Evolutionary conservation across 768 basidiomycete genomes (phyloP).

Genomic region (Phylloporus sp.): DNA sequence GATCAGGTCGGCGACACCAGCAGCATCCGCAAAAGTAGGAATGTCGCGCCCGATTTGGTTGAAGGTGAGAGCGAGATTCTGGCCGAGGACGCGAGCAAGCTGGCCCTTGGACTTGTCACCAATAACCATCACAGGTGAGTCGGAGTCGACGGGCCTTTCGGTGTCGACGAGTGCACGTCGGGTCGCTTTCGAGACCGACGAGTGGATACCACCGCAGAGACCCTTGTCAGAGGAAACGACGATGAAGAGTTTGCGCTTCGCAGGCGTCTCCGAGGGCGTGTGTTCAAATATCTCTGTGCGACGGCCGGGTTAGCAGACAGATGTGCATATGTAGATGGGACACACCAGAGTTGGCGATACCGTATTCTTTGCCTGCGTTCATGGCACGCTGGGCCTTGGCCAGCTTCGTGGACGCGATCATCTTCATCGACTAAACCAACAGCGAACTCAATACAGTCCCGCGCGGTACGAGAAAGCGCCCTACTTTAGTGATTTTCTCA

Average conservation of each 20-base stretch:
- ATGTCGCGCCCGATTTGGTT: constrained; percentile 98
- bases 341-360: constrained; percentile 82
- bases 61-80: constrained; percentile 81
- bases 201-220: constrained; percentile 99
- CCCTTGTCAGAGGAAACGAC: constrained; percentile 98
- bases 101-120: constrained; percentile 98
- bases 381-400: constrained; percentile 94
- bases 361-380: constrained; percentile 88
- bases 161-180: constrained; percentile 63
- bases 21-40: constrained; percentile 95
- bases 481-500: constrained; percentile 98
- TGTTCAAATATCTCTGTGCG: constrained; percentile 82
- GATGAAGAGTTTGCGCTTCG: constrained; percentile 82
- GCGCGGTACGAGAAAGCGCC: constrained; percentile 16
- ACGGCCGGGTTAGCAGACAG: constrained; percentile 3
- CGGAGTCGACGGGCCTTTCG: constrained; percentile 45
- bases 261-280: constrained; percentile 60
- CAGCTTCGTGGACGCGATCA: constrained; percentile 98
- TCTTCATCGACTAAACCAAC: constrained; percentile 83
- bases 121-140: constrained; percentile 77
- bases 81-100: constrained; percentile 59
- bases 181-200: constrained; percentile 88
- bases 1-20: constrained; percentile 90
- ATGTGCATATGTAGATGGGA: constrained; percentile 2
- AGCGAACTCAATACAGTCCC: constrained; percentile 2